Percentiles rank a stretch among this genome's conserved stretches.
phyloP scores from a whole-genome alignment of 768 basidiomycete genomes.

The Mycena belliarum region DNA sequence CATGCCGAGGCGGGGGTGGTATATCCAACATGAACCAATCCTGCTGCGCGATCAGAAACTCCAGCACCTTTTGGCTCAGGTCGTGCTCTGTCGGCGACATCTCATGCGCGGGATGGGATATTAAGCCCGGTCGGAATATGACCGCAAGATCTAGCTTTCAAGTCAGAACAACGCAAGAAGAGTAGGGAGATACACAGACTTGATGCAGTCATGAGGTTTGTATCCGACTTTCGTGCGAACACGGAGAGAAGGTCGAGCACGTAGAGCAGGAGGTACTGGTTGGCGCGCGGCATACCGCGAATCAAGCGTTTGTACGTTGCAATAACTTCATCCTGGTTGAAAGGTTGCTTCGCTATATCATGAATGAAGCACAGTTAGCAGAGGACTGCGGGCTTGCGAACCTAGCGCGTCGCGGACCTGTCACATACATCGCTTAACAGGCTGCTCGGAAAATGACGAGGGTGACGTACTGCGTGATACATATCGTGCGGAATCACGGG shows the following conservation, averaged over 20 bases:
- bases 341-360: constrained; percentile 60
- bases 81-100: constrained; percentile 85
- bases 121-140: constrained; percentile 94
- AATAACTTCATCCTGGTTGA: constrained; percentile 72
- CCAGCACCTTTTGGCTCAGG: constrained; percentile 86
- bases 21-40: constrained; percentile 94
- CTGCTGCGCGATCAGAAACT: constrained; percentile 95
- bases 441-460: constrained; percentile 13
- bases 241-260: constrained; percentile 95
- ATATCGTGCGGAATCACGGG: constrained; percentile 91
- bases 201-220: constrained; percentile 93
- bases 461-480: constrained; percentile 75
- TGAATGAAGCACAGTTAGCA: constrained; percentile 15
- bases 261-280: constrained; percentile 96
- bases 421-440: constrained; percentile 30
- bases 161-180: not conserved
- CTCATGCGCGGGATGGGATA: constrained; percentile 87
- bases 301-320: constrained; percentile 84
- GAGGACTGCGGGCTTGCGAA: constrained; percentile 32
- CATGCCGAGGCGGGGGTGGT: constrained; percentile 57
- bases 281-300: constrained; percentile 78
- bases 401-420: constrained; percentile 83
- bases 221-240: constrained; percentile 86
- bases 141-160: constrained; percentile 81
- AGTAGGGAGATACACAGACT: constrained; percentile 59